Evolutionary conservation across 1,139 yeast species (phyloP).

Genomic region (Yamadazyma friedrichii): DNA sequence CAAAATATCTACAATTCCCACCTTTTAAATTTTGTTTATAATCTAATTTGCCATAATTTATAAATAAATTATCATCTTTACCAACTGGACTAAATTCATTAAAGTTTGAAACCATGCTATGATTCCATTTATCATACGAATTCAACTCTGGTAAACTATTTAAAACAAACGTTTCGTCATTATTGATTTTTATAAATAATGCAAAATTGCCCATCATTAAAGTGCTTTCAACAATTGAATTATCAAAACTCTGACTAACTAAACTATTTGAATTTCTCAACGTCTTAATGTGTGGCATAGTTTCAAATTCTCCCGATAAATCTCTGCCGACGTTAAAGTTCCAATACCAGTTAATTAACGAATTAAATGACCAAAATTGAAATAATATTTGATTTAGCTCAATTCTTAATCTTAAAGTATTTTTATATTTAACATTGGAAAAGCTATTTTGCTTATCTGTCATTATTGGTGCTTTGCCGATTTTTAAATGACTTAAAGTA

Average conservation of each 20-base stretch:
- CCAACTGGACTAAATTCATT: constrained; percentile 17
- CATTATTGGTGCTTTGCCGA: constrained; percentile 39
- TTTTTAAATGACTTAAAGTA: constrained; percentile 31
- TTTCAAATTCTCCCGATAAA: constrained; percentile 22
- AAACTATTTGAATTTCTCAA: constrained; percentile 31
- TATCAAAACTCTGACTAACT: not conserved
- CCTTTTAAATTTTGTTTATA: constrained; percentile 3
- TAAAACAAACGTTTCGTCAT: constrained; percentile 24
- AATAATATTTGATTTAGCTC: constrained; percentile 42
- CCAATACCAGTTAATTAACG: constrained; percentile 42
- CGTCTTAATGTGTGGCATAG: constrained; percentile 18
- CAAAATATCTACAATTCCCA: constrained; percentile 24
- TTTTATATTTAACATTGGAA: constrained; percentile 28
- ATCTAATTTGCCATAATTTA: constrained; percentile 16
- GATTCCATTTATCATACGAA: constrained; percentile 42
- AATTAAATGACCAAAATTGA: constrained; percentile 45
- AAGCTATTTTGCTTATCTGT: not conserved
- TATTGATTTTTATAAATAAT: not conserved
- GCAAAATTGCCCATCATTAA: not conserved
- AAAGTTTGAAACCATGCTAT: constrained; percentile 32
- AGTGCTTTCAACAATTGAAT: not conserved
- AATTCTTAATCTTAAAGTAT: constrained; percentile 37
- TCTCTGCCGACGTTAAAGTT: constrained; percentile 35
- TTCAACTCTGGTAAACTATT: constrained; percentile 41
- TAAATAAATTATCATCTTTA: constrained; percentile 16